Evolutionary conservation across 2,329 filamentous ascomycete genomes (phyloP).

Genomic region (Epicoccum nigrum): DNA sequence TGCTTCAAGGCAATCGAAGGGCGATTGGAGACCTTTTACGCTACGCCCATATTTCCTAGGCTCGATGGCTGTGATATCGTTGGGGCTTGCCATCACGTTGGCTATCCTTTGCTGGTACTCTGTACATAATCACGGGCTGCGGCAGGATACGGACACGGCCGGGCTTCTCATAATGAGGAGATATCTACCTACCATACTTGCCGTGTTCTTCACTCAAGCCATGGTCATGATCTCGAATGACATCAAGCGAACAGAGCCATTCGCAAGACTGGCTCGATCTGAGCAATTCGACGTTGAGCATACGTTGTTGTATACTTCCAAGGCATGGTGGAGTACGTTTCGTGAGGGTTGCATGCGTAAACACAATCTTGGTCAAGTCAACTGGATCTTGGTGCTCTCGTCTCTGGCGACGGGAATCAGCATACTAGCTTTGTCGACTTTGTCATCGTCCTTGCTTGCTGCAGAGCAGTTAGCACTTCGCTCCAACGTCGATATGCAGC

Average conservation of each 20-base stretch:
- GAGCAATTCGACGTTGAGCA: neutral
- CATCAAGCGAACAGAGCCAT: constrained; percentile 21
- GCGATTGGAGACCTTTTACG: neutral
- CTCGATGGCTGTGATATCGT: neutral
- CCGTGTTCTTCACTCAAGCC: constrained; percentile 17
- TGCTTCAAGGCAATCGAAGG: neutral
- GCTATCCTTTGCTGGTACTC: neutral
- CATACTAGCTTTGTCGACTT: neutral
- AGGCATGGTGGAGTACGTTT: constrained; percentile 5
- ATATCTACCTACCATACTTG: constrained; percentile 20
- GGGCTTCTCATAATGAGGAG: constrained; percentile 2
- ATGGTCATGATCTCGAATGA: constrained; percentile 17
- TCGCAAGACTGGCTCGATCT: constrained; percentile 14
- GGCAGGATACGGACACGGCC: neutral
- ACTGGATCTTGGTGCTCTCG: neutral
- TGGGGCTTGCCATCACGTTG: neutral
- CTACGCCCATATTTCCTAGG: neutral
- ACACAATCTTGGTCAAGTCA: neutral
- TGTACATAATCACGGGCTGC: neutral
- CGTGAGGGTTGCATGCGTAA: neutral
- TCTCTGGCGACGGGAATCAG: constrained; percentile 2
- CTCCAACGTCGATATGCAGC: neutral
- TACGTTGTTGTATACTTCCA: constrained; percentile 1
- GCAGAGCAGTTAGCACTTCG: neutral
- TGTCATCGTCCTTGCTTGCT: neutral